Base-by-base conservation (phyloP, 768 basidiomycete genomes). In the Leccinum subtestaceum region DNA sequence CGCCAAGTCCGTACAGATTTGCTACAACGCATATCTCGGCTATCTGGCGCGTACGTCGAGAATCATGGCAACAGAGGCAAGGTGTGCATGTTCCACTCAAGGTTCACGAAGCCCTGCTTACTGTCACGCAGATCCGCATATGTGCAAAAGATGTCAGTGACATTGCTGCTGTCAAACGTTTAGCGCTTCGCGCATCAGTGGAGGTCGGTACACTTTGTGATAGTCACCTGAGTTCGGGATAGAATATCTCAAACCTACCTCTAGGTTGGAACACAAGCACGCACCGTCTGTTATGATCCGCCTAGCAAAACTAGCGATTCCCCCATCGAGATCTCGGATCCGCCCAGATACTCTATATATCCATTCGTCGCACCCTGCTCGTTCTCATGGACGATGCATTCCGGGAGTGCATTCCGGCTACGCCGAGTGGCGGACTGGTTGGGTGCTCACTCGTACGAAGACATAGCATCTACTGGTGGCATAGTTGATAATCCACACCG, bases 391-490 rank as follows among this genome's bases (percentile, higher is more conserved):
- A 80, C 75, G 40, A 73, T 78, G 63, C 73, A 72, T 21, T 60
- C 76, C 10, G 74, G 74, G 40, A 74, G 75, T 58, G 72, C 79
- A 27, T 88, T 87, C 66, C 80, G 90, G 52, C 67, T 88, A 49
- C 81, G 88, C 50, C 79, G 82, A 52, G 81, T 90, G 13, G 81
- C 79, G 12, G 81, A 87, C 64, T 89, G 84, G 84, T 76, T 87
- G 38, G 73, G 75, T 36, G 60, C 69, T 17, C 63, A 70, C 52
- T 60, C 67, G 31, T 65, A 60, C 15, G 78, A 80, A 64, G 68
- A 77, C 49, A 57, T 75, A 40, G 53, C 65, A 23, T 72, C 68
- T 34, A 75, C 73, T 6, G 78, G 75, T 17, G 80, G 77, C 23
- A 64, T 85, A 21, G 67, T 70, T 11, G 70, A 67, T 12, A 75